Evolutionary conservation across 148 eudicot species (phyloP).

Genomic region (Silene latifolia): DNA sequence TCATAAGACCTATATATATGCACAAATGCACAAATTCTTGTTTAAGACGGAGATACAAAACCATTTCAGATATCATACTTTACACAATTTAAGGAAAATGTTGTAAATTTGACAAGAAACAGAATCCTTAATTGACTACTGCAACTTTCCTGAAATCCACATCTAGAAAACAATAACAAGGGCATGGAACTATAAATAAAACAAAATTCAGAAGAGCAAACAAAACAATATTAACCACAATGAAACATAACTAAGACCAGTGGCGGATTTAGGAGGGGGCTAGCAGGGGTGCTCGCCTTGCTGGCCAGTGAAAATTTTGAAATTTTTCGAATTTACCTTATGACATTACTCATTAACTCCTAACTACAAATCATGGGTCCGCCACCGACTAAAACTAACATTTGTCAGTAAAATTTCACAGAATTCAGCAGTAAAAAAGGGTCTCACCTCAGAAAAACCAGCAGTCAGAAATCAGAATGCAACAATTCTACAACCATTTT

Average conservation of each 20-base stretch:
- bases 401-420: neutral
- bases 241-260: neutral
- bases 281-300: too few relatives aligned
- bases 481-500: conserved; percentile 15
- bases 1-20: too few relatives aligned
- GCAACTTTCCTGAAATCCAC: neutral
- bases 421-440: neutral
- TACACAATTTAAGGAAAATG: neutral
- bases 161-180: neutral
- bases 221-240: neutral
- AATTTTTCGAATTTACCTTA: neutral
- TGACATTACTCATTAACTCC: neutral
- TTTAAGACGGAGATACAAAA: too few relatives aligned
- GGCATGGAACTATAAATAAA: conserved; percentile 16
- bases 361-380: too few relatives aligned
- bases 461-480: conserved; percentile 9
- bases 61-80: too few relatives aligned
- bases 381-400: conserved; percentile 1
- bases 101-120: conserved; percentile 15
- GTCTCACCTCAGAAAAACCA: conserved; percentile 19
- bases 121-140: conserved; percentile 7
- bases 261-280: too few relatives aligned
- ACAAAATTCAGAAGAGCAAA: conserved; percentile 4
- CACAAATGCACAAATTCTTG: too few relatives aligned
- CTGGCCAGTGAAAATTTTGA: too few relatives aligned